Evolutionary conservation across 228 moss, liverwort and hornwort genomes (phyloP).

Genomic region (Sphagnum fallax): DNA sequence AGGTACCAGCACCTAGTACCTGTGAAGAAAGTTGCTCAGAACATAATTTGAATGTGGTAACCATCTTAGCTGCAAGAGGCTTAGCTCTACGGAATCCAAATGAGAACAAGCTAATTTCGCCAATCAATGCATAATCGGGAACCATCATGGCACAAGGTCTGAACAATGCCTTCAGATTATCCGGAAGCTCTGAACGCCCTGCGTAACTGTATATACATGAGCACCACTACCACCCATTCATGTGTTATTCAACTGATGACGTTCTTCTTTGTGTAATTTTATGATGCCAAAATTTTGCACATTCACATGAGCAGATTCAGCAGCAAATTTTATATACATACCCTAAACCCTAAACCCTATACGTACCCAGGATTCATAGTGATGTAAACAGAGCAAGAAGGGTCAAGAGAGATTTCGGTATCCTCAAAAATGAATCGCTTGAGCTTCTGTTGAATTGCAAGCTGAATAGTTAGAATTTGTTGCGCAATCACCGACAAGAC

Average conservation of each 20-base stretch:
- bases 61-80: conserved; percentile 73
- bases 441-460: conserved; percentile 76
- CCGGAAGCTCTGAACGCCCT: conserved; percentile 76
- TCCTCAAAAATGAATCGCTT: conserved; percentile 85
- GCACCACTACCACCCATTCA: too few relatives aligned
- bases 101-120: conserved; percentile 83
- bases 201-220: conserved; percentile 45
- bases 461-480: conserved; percentile 82
- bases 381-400: conserved; percentile 74
- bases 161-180: conserved; percentile 84
- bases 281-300: too few relatives aligned
- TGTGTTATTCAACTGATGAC: too few relatives aligned
- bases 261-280: too few relatives aligned
- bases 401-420: conserved; percentile 67
- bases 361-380: conserved; percentile 91
- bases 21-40: conserved; percentile 85
- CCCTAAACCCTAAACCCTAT: not conserved
- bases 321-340: too few relatives aligned
- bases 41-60: conserved; percentile 80
- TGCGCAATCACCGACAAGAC: conserved; percentile 84
- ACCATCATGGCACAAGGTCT: conserved; percentile 98
- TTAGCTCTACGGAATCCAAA: conserved; percentile 71
- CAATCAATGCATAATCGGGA: conserved; percentile 81
- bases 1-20: conserved; percentile 8
- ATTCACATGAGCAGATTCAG: too few relatives aligned